Percentiles rank a stretch among this genome's conserved stretches.
Conservation (phyloP, 805 yeast genomes). For the Candida schatavii region DNA sequence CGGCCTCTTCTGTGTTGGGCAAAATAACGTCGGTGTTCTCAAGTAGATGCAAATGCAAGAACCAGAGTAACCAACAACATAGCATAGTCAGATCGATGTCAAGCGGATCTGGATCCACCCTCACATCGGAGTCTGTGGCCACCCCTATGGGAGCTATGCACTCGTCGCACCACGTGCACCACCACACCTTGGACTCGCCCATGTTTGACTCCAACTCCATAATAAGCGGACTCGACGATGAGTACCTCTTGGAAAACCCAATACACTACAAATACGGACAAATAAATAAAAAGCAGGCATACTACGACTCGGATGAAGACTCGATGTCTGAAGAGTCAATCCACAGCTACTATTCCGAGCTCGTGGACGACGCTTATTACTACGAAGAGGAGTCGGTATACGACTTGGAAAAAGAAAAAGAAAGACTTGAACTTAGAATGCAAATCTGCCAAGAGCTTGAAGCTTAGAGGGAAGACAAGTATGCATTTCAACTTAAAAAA, state of each 20-base stretch:
- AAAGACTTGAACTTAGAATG: slow-evolving; percentile 36
- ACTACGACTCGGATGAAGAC: slow-evolving; percentile 13
- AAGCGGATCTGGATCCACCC: neutral
- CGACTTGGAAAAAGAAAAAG: slow-evolving; percentile 28
- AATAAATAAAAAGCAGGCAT: slow-evolving; percentile 7
- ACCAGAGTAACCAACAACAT: too few relatives aligned
- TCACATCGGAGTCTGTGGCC: neutral
- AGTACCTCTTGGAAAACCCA: slow-evolving; percentile 22
- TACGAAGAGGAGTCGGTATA: slow-evolving; percentile 14
- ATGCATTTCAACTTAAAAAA: too few relatives aligned
- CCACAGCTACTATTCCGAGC: slow-evolving; percentile 18
- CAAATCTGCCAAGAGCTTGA: slow-evolving; percentile 36
- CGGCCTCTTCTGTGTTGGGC: slow-evolving; percentile 1
- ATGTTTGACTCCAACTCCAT: slow-evolving; percentile 2
- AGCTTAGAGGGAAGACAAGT: slow-evolving; percentile 8
- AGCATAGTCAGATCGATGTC: neutral
- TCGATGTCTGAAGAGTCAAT: slow-evolving; percentile 22
- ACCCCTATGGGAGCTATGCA: neutral
- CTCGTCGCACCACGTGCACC: neutral
- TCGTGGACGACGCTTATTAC: slow-evolving; percentile 8
- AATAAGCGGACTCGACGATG: slow-evolving; percentile 24
- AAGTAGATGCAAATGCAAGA: neutral
- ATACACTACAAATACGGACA: slow-evolving; percentile 13
- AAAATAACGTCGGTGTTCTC: slow-evolving; percentile 3
- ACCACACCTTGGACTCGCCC: neutral